Conservation (phyloP, 2,329 filamentous ascomycete species). For the Ophiocordyceps robertsii region DNA sequence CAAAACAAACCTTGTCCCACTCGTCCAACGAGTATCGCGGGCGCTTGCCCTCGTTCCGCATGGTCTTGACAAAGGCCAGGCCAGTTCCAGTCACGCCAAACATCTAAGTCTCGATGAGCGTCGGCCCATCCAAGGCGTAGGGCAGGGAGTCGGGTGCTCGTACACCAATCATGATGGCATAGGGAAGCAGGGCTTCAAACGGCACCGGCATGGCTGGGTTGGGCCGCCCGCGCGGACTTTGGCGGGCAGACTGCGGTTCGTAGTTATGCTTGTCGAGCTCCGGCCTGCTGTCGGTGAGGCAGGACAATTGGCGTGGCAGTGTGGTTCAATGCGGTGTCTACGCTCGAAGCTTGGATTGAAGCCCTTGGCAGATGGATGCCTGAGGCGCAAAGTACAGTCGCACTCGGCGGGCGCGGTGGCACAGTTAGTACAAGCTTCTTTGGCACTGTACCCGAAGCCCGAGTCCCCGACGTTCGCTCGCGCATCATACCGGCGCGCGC, state of each 20-base stretch:
- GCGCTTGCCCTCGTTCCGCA: constrained; percentile 48
- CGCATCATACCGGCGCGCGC: constrained; percentile 2
- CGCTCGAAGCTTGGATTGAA: background rate
- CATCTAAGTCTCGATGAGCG: constrained; percentile 34
- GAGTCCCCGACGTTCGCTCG: background rate
- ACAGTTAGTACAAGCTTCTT: background rate
- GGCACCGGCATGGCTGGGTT: constrained; percentile 41
- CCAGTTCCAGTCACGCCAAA: constrained; percentile 47
- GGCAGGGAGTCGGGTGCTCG: constrained; percentile 14
- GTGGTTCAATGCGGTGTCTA: background rate
- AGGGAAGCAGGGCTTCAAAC: constrained; percentile 51
- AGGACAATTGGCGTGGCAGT: background rate
- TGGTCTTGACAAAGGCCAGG: constrained; percentile 40
- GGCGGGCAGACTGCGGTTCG: background rate
- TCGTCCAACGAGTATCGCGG: constrained; percentile 46
- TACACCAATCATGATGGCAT: constrained; percentile 50
- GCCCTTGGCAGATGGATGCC: constrained; percentile 4
- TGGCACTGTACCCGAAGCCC: constrained; percentile 1
- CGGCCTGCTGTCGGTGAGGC: background rate
- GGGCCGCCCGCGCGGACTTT: constrained; percentile 18
- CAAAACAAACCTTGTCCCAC: constrained; percentile 43
- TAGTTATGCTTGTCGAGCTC: background rate
- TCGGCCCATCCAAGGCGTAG: background rate
- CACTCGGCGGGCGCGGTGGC: too few relatives aligned
- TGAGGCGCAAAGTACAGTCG: constrained; percentile 6